phyloP scores from a whole-genome alignment of 805 yeast genomes.

The Saccharomyces jurei region DNA sequence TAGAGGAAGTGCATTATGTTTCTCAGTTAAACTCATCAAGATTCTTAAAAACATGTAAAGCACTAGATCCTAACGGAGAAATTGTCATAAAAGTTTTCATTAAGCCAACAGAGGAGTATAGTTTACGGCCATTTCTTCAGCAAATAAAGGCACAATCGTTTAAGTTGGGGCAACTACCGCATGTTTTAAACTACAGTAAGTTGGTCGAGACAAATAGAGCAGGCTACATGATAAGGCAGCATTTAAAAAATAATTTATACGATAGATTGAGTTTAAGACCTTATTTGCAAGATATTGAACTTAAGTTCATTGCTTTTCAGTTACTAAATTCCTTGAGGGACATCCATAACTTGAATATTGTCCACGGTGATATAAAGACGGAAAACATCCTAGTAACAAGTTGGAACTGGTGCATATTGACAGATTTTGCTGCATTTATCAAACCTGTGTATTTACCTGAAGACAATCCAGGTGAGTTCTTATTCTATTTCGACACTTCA shows the following conservation, averaged over 20 bases:
- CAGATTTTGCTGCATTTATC: slow-evolving; percentile 69
- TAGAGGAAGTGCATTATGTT: slow-evolving; percentile 66
- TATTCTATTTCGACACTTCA: slow-evolving; percentile 87
- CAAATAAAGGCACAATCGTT: slow-evolving; percentile 29
- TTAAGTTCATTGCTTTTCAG: slow-evolving; percentile 79
- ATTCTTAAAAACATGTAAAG: slow-evolving; percentile 78
- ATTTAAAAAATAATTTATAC: slow-evolving; percentile 69
- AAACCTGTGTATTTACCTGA: slow-evolving; percentile 86
- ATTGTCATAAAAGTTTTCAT: slow-evolving; percentile 75
- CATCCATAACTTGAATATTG: slow-evolving; percentile 54
- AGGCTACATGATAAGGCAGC: slow-evolving; percentile 80
- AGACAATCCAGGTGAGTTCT: slow-evolving; percentile 85
- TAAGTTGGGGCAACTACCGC: slow-evolving; percentile 43
- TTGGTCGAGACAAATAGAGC: slow-evolving; percentile 87
- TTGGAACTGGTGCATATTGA: slow-evolving; percentile 77
- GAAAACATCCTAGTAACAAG: slow-evolving; percentile 83
- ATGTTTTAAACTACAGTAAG: slow-evolving; percentile 62
- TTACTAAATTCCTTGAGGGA: slow-evolving; percentile 52
- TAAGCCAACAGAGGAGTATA: slow-evolving; percentile 44
- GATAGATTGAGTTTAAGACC: slow-evolving; percentile 85
- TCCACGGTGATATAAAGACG: slow-evolving; percentile 87
- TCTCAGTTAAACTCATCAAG: slow-evolving; percentile 72
- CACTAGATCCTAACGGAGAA: slow-evolving; percentile 63
- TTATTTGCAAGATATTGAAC: slow-evolving; percentile 71
- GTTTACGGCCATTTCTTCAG: slow-evolving; percentile 22